Evolutionary conservation across 768 basidiomycete species (phyloP), one percentile per base, ranked within the genome.

Genomic region (Hortiboletus flavorubellus): DNA sequence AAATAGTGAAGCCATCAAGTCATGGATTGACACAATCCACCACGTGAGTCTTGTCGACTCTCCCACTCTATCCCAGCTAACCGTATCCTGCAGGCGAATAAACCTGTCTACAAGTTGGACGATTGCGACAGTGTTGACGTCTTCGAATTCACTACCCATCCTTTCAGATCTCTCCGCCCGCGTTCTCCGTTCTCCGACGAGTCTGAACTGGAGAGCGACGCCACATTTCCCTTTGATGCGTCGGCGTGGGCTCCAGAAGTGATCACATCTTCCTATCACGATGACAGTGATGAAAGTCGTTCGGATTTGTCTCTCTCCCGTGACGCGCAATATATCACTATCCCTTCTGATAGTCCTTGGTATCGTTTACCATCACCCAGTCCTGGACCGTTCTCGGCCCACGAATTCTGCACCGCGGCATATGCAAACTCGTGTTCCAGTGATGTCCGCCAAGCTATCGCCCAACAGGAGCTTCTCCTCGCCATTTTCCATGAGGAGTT

Each of bases 311-410:
- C 59, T 18, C 37, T 50, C 15, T 62, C 70, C 37, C 64, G 64
- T 26, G 67, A 69, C 43, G 70, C 66, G 4, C 78, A 79, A 59
- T 74, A 75, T 43, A 63, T 78, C 46, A 68, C 64, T 48, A 76
- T 79, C 45, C 68, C 72, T 11, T 64, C 59, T 34, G 71, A 72
- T 48, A 78, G 72, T 40, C 72, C 72, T 4, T 78, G 76, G 68
- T 74, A 73, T 56, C 68, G 62, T 23, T 62, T 54, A 33, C 68
- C 72, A 33, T 64, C 70, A 29, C 59, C 65, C 21, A 67, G 64
- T 50, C 66, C 69, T 6, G 59, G 55, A 42, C 68, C 64, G 3
- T n/a, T 57, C n/a, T 48, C 67, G 1, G 64, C 60, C 31, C 49
- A 59, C 26, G 64, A 63, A 41, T 35, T 66, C 34, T 53, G 23